Percentiles rank a stretch among this genome's conserved stretches.
Conservation (phyloP, 768 basidiomycete species). For the Boletus rex-veris region DNA sequence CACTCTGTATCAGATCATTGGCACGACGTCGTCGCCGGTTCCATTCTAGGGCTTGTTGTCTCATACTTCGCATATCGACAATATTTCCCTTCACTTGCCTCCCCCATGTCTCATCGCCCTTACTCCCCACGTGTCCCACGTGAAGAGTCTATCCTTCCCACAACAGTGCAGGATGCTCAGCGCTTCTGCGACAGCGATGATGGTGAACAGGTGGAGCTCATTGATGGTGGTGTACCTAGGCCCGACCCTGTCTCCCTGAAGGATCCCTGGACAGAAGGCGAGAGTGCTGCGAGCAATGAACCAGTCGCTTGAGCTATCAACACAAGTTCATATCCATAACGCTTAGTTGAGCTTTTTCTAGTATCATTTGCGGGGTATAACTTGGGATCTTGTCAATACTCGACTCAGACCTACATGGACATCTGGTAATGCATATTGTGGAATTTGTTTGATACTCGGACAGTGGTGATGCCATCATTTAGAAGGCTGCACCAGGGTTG, state of each 20-base stretch:
- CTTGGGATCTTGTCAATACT: background rate
- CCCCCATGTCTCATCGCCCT: conserved; percentile 62
- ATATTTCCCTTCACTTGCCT: conserved; percentile 74
- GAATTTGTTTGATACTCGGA: too few relatives aligned
- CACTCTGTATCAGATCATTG: conserved; percentile 64
- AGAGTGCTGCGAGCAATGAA: conserved; percentile 23
- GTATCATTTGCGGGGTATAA: background rate
- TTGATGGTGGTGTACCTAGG: conserved; percentile 11
- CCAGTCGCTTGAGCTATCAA: conserved; percentile 5
- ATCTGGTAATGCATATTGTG: background rate
- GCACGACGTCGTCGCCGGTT: conserved; percentile 85
- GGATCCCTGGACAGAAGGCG: conserved; percentile 33
- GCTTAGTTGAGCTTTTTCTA: too few relatives aligned
- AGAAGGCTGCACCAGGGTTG: too few relatives aligned
- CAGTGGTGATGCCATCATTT: too few relatives aligned
- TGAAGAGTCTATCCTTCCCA: conserved; percentile 44
- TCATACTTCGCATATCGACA: conserved; percentile 79
- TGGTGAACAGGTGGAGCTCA: conserved; percentile 28
- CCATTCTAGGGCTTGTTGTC: conserved; percentile 65
- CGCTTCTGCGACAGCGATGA: conserved; percentile 15
- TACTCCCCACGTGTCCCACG: conserved; percentile 63
- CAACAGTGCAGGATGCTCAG: conserved; percentile 14
- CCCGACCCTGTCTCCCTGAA: conserved; percentile 5
- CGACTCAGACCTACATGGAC: background rate
- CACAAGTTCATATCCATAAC: background rate